Evolutionary conservation across 805 yeast genomes (phyloP), one percentile per base, ranked within the genome.

Genomic region (Naumovozyma castellii): DNA sequence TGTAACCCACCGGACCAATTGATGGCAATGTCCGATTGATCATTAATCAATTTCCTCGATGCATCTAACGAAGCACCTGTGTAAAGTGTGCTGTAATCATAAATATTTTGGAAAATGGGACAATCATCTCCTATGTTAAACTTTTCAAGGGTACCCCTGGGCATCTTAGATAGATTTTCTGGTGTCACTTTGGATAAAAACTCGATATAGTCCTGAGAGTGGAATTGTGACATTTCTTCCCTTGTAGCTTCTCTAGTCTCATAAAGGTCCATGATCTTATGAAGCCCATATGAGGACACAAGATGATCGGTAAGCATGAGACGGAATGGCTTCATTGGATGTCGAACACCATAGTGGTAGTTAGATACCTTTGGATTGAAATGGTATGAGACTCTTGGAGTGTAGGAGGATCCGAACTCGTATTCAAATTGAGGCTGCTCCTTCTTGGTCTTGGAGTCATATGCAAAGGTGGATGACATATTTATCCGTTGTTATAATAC

Each of bases 241-340:
- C 71, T 69, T 0, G 95, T 79, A 10, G 97, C 97, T 27, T 77
- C 64, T 44, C 94, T 68, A 2, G 97, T 94, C 43, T 76, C 71
- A 61, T 84, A 92, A 20, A 87, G 64, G 56, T 92, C 97, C 96
- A 90, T 85, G 48, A 79, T 73, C 53, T 86, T 86, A 59, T 88
- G 85, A 35, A 90, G 66, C 42, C 85, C 85, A 62, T 92, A 90
- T 12, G 82, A 78, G 27, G 81, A 75, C 38, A 90, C 90, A 45
- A 90, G 66, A 58, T 88, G 95, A 63, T 90, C 97, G 0, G 98
- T 90, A 34, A 90, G 72, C 88, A 87, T 81, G 45, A 92, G 68
- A 48, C 98, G 68, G 61, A 88, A 85, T 13, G 98, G 98, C 60
- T 90, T 90, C 98, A 90, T 90, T n/a, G 98, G 98, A 62, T 90